These are phyloP conservation scores for Zychaea mexicana DNA, from an alignment of 371 early-diverging fungal genomes.

Conservation along the genomic window DNA sequence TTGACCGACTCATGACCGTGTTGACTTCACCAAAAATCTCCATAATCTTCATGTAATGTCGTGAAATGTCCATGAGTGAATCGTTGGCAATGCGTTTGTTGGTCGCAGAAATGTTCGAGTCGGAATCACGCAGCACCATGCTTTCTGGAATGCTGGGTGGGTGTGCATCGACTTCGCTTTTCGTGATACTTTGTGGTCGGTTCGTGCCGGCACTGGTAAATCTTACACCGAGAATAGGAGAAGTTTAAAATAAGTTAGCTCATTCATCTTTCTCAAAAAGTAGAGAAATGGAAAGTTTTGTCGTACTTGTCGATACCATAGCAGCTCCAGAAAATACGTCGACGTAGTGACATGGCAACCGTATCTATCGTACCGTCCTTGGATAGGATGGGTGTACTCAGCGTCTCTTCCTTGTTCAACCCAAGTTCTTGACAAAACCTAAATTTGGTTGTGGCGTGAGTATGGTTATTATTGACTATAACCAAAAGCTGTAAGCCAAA, in stretches of 20 bases:
- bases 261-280: too few relatives aligned
- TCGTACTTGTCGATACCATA: slow-evolving; percentile 51
- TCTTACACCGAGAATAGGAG: too few relatives aligned
- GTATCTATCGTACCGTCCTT: slow-evolving; percentile 43
- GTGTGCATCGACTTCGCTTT: slow-evolving; percentile 55
- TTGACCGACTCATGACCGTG: slow-evolving; percentile 52
- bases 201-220: slow-evolving; percentile 55
- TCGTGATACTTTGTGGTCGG: slow-evolving; percentile 59
- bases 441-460: too few relatives aligned
- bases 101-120: slow-evolving; percentile 24
- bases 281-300: background rate
- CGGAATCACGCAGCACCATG: slow-evolving; percentile 38
- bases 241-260: too few relatives aligned
- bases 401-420: slow-evolving; percentile 54
- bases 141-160: slow-evolving; percentile 52
- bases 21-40: slow-evolving; percentile 53
- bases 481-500: too few relatives aligned
- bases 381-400: slow-evolving; percentile 29
- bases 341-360: slow-evolving; percentile 54
- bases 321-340: slow-evolving; percentile 66
- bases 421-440: slow-evolving; percentile 62
- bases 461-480: too few relatives aligned
- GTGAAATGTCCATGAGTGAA: slow-evolving; percentile 33
- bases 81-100: slow-evolving; percentile 29
- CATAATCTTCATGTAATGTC: slow-evolving; percentile 28